Percentiles rank a stretch among this genome's conserved stretches.
These are phyloP conservation scores for Wallacemonas sp. DNA, from an alignment of 208 protist genomes.

Conservation along the genomic window DNA sequence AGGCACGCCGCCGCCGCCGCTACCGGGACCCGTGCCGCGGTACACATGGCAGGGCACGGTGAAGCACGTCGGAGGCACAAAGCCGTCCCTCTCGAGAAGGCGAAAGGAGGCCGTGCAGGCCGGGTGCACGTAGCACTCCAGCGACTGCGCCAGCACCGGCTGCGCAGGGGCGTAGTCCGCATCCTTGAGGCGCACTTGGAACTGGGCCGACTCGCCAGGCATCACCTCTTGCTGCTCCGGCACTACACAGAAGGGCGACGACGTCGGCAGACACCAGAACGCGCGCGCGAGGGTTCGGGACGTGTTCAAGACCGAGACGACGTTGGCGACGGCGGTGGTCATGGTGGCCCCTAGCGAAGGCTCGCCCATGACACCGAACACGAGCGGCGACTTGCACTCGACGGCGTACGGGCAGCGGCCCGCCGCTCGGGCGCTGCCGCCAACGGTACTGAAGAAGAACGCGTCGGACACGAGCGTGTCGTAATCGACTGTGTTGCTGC, in stretches of 20 bases:
- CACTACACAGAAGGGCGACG: slow-evolving; percentile 55
- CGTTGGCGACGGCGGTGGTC: slow-evolving; percentile 14
- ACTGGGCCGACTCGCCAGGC: slow-evolving; percentile 30
- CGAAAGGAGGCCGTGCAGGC: slow-evolving; percentile 87
- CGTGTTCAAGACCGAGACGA: slow-evolving; percentile 76
- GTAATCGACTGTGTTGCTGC: slow-evolving; percentile 19
- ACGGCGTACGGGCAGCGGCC: slow-evolving; percentile 41
- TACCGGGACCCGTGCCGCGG: background rate
- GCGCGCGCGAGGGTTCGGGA: slow-evolving; percentile 47
- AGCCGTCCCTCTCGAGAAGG: slow-evolving; percentile 53
- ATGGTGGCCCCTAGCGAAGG: background rate
- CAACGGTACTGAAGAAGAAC: slow-evolving; percentile 15
- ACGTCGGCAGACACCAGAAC: slow-evolving; percentile 69
- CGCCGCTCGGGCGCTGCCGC: slow-evolving; percentile 3
- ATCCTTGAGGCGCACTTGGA: slow-evolving; percentile 34
- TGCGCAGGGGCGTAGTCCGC: slow-evolving; percentile 5
- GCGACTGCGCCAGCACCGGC: slow-evolving; percentile 27
- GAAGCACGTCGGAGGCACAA: slow-evolving; percentile 85
- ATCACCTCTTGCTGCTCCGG: slow-evolving; percentile 63
- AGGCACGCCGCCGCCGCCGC: background rate
- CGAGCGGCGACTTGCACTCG: slow-evolving; percentile 37
- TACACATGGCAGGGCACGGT: slow-evolving; percentile 49
- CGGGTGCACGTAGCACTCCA: slow-evolving; percentile 93
- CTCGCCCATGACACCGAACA: slow-evolving; percentile 22
- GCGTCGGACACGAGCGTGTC: slow-evolving; percentile 10